phyloP scores from a whole-genome alignment of 192 early-diverging fungal genomes.

The Coemansia nantahalensis region DNA sequence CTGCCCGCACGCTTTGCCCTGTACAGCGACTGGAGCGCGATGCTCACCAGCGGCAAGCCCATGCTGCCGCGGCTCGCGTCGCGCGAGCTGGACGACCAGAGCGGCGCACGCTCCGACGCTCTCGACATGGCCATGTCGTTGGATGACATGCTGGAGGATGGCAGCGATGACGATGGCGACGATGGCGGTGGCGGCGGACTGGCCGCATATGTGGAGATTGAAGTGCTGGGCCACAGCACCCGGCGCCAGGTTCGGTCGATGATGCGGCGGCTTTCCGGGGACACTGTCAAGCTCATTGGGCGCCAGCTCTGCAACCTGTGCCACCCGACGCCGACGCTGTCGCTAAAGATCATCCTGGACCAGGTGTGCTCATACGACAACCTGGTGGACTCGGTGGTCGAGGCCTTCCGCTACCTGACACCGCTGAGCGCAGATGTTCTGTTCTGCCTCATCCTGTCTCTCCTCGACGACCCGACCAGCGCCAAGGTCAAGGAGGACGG shows the following conservation, averaged over 20 bases:
- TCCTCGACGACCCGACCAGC: constrained; percentile 22
- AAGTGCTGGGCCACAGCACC: constrained; percentile 17
- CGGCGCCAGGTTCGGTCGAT: constrained; percentile 46
- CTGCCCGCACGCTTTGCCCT: constrained; percentile 30
- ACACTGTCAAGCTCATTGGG: constrained; percentile 43
- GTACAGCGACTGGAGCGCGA: constrained; percentile 31
- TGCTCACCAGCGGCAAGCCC: constrained; percentile 25
- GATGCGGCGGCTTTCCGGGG: constrained; percentile 49
- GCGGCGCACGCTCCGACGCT: background rate
- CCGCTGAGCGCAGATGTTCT: constrained; percentile 39
- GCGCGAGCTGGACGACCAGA: background rate
- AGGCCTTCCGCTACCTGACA: constrained; percentile 48
- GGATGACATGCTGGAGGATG: constrained; percentile 35
- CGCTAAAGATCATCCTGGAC: constrained; percentile 40
- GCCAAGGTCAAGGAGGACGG: constrained; percentile 39
- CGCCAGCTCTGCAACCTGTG: constrained; percentile 43
- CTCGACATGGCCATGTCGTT: constrained; percentile 38
- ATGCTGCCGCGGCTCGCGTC: constrained; percentile 14
- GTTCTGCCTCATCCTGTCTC: constrained; percentile 38
- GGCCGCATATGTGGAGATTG: constrained; percentile 26
- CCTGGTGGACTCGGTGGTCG: constrained; percentile 43
- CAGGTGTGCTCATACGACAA: constrained; percentile 53
- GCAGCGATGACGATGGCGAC: constrained; percentile 3
- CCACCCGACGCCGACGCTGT: constrained; percentile 38
- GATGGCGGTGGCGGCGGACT: background rate